Evolutionary conservation across 108 stramenopile genomes (phyloP), one percentile per base, ranked within the genome.

Genomic region (Pseudonitzschia delicatissima): DNA sequence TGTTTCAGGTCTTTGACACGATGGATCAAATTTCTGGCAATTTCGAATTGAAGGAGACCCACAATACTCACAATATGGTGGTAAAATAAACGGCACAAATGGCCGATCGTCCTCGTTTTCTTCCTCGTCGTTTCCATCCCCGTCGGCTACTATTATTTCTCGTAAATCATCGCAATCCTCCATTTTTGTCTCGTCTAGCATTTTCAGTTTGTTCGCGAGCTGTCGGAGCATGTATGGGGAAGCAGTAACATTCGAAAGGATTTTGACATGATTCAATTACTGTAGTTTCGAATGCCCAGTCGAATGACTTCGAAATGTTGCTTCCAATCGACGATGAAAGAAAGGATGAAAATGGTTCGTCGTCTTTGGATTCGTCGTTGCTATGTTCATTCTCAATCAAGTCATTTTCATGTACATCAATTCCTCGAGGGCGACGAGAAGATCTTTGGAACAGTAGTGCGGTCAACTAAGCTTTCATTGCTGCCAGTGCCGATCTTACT

Each of bases 281-380:
- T 18, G 50, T 15, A 4, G 27, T 51, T 28, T 51, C 50, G 11
- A 51, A 23, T 51, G 27, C 50, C 50, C 50, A 28, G 6, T 51
- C 50, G 50, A 51, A 51, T 18, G 50, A 51, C 25, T 31, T 51
- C 6, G 50, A 51, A 31, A 51, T 51, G 27, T 51, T 28, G 27
- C 25, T 25, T n/a, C 42, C 42, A 11, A 51, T 51, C 21, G 50
- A 51, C 3, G 50, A 51, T 0, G 50, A 26, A 51, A 51, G 50
- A 8, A 51, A 51, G 3, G 50, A 51, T 7, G 50, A 51, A 25
- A 51, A 51, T 23, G 50, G 25, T 23, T 51, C 50, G 18, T 51
- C 50, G 23, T 51, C 23, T 3, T 20, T 7, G n/a, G 26, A 28
- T 4, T 51, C 0, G 27, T 51, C 50, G 50, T 28, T 11, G 28